Evolutionary conservation across 192 early-diverging fungal species (phyloP), one percentile per base, ranked within the genome.

Genomic region (Backusella circina): DNA sequence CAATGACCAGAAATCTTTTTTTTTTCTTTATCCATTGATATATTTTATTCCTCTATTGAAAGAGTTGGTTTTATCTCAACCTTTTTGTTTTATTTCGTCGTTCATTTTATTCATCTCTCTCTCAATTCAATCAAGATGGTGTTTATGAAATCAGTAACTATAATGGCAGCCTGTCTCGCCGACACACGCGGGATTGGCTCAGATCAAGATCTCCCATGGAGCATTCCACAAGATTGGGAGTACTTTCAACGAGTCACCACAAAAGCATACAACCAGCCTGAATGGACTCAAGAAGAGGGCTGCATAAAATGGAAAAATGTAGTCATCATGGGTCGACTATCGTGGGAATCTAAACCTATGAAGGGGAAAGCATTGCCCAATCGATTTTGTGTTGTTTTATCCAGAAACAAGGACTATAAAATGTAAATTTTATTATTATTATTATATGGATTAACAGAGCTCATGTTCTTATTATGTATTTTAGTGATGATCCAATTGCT

Each of bases 321-420:
- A 1, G 93, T 95, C 44, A 93, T 99, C 75, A 95, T 99, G 94
- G 97, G 97, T 51, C 88, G 96, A 41, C 75, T 79, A 21, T 96
- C 95, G 18, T 99, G 95, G 95, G 94, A 96, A 73, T 93, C 92
- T 6, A 93, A 97, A 41, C 96, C 96, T 1, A 73, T 73, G 28
- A 86, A 86, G 69, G 93, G 89, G 75, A 84, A 91, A 54, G 96
- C 97, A 9, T 80, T 98, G 23, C 71, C 75, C n/a, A 73, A 83
- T 66, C 85, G 97, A 69, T 83, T 94, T 73, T 97, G 97, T 84
- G 84, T 99, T 26, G 90, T 99, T 18, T 71, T 99, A 44, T 91
- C 95, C 23, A 74, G 90, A 67, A 84, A 88, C 76, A 69, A 76
- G 4, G 78, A 86, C 33, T 86, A 87, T 51, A 69, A 69, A 33